Base-by-base conservation (phyloP, 768 basidiomycete species). In the Boletus pseudopeckii region DNA sequence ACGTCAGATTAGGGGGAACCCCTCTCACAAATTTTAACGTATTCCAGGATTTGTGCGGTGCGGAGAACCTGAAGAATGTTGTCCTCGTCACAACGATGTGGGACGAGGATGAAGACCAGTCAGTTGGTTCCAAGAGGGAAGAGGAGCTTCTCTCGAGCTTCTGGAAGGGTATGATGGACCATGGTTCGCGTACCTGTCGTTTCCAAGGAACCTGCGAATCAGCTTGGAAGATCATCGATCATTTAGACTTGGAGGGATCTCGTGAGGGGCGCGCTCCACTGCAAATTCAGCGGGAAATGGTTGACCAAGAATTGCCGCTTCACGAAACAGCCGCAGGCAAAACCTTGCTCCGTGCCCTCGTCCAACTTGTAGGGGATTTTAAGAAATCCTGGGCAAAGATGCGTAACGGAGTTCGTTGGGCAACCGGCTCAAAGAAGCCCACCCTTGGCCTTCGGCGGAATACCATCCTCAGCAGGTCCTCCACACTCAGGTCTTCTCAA, bases 1-100 rank as follows among this genome's bases (percentile, higher is more conserved):
- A 60, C 30, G 43, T 28, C 24, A 55, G 59, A 41, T 5, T 60
- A 30, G 33, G 34, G 15, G 60, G 60, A 37, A 52, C 53, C 4
- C 45, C 61, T 41, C 26, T 46, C 30, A 50, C 48, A 40, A 62
- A 52, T 38, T 22, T 60, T 7, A 10, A 30, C 1, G 53, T 60
- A 20, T 58, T 60, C 39, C 48, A 24, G 15, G 50, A 48, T 10
- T 24, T 62, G 37, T 62, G 60, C 10, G 60, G 60, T 11, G 20
- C 52, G 0, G 11, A 9, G 2, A 55, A 42, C 41, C 10, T 62
- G 22, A 59, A 53, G 52, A 63, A 56, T 17, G 45, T 63, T 2
- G 17, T 59, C 40, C 54, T 62, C 17, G 61, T 63, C 28, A 59
- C 61, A 1, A 62, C 61, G 8, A 62, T 61, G 60, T 61, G 60